Conservation (phyloP, 176 grass and related monocot genomes). For the Carex cristatella region DNA sequence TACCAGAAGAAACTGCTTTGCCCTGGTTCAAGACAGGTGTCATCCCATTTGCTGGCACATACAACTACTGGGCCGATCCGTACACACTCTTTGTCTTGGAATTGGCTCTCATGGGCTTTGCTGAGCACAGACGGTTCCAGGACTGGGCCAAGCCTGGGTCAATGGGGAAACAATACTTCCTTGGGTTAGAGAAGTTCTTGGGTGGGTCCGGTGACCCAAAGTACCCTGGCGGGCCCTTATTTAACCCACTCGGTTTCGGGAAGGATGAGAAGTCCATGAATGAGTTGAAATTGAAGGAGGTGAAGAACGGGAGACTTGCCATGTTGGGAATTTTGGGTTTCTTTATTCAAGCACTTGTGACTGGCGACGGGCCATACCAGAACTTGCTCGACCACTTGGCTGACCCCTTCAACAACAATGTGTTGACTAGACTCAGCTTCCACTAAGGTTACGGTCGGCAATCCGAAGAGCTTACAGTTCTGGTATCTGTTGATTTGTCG, state of each 20-base stretch:
- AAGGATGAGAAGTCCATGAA: conserved; percentile 72
- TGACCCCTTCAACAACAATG: conserved; percentile 88
- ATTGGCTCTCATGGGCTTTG: conserved; percentile 89
- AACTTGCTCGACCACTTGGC: conserved; percentile 86
- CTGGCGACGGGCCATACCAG: conserved; percentile 74
- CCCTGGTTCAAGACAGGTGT: conserved; percentile 94
- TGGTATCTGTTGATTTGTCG: conserved; percentile 5
- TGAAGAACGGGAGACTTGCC: conserved; percentile 79
- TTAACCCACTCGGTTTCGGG: conserved; percentile 84
- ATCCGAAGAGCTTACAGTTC: background rate
- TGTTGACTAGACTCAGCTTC: conserved; percentile 96
- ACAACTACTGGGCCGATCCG: conserved; percentile 87
- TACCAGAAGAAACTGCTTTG: conserved; percentile 72
- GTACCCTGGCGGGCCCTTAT: conserved; percentile 75
- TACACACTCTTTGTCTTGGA: conserved; percentile 96
- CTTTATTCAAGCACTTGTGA: conserved; percentile 60
- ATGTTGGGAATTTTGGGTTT: conserved; percentile 77
- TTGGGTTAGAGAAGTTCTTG: conserved; percentile 74
- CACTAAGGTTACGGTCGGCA: conserved; percentile 43
- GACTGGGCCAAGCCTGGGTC: conserved; percentile 87
- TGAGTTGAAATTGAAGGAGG: conserved; percentile 81
- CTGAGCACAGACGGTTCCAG: conserved; percentile 94
- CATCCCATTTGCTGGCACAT: conserved; percentile 77
- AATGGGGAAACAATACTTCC: conserved; percentile 88
- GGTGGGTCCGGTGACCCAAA: conserved; percentile 63